Evolutionary conservation across 192 early-diverging fungal species (phyloP).

Genomic region (Globomyces pollinis-pini): DNA sequence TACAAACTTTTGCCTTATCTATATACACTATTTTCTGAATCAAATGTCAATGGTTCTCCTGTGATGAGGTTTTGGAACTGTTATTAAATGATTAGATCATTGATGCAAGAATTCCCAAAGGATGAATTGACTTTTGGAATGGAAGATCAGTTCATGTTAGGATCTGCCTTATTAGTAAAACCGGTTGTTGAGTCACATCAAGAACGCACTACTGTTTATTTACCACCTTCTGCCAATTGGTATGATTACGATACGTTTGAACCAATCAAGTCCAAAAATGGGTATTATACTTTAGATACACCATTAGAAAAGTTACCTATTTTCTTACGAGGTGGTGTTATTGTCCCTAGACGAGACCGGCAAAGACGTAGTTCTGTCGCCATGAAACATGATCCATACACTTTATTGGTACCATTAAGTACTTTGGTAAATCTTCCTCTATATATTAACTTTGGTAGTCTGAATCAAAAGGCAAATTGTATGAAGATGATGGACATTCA

Average conservation of each 20-base stretch:
- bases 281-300: conserved; percentile 46
- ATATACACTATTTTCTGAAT: conserved; percentile 86
- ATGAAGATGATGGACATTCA: conserved; percentile 85
- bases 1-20: conserved; percentile 86
- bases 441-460: too few species aligned
- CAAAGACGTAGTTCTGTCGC: conserved; percentile 70
- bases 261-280: conserved; percentile 8
- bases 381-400: conserved; percentile 84
- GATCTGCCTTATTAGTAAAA: conserved; percentile 67
- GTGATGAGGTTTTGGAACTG: conserved; percentile 57
- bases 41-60: conserved; percentile 65
- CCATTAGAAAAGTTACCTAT: conserved; percentile 74
- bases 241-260: conserved; percentile 62
- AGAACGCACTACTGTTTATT: conserved; percentile 54
- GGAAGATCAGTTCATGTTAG: conserved; percentile 88
- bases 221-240: conserved; percentile 55
- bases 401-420: conserved; percentile 75
- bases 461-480: conserved; percentile 68
- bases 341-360: conserved; percentile 80
- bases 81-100: conserved; percentile 53
- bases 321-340: conserved; percentile 82
- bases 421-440: conserved; percentile 37
- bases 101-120: conserved; percentile 82
- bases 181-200: conserved; percentile 56
- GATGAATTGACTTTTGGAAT: conserved; percentile 70